phyloP scores from a whole-genome alignment of 805 yeast genomes.

The Zygosaccharomyces gambellarensis region DNA sequence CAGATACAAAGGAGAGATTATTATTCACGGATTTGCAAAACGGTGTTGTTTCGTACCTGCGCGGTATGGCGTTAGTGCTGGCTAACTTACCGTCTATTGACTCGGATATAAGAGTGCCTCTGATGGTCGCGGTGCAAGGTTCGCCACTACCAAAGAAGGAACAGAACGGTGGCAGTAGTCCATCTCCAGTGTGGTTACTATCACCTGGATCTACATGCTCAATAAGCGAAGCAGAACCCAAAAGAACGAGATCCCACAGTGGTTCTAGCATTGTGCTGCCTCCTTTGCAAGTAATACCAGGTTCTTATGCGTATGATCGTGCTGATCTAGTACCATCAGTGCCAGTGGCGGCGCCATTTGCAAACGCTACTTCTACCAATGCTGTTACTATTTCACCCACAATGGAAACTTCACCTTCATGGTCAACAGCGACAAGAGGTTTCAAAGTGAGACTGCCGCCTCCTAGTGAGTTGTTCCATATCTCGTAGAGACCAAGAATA shows the following conservation, averaged over 20 bases:
- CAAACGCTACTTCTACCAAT: not conserved
- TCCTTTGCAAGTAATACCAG: not conserved
- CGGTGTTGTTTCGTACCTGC: not conserved
- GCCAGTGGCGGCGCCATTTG: slow-evolving; percentile 2
- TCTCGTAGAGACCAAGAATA: not conserved
- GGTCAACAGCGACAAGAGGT: not conserved
- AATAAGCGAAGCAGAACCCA: not conserved
- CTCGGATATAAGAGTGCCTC: slow-evolving; percentile 1
- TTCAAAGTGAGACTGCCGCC: slow-evolving; percentile 16
- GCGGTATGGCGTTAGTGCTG: slow-evolving; percentile 1
- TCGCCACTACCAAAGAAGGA: not conserved
- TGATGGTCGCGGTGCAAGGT: slow-evolving; percentile 4
- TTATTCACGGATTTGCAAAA: not conserved
- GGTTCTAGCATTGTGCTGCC: slow-evolving; percentile 1
- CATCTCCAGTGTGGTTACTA: slow-evolving; percentile 2
- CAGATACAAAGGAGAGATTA: not conserved
- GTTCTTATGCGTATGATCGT: slow-evolving; percentile 1
- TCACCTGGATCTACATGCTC: not conserved
- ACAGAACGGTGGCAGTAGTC: not conserved
- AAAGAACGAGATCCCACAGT: slow-evolving; percentile 1
- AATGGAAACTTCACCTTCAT: not conserved
- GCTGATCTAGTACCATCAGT: not conserved
- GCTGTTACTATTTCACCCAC: not conserved
- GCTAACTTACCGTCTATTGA: slow-evolving; percentile 1
- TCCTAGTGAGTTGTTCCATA: slow-evolving; percentile 17